Base-by-base conservation (phyloP, 2,329 filamentous ascomycete species). In the Trichoderma brevicompactum region DNA sequence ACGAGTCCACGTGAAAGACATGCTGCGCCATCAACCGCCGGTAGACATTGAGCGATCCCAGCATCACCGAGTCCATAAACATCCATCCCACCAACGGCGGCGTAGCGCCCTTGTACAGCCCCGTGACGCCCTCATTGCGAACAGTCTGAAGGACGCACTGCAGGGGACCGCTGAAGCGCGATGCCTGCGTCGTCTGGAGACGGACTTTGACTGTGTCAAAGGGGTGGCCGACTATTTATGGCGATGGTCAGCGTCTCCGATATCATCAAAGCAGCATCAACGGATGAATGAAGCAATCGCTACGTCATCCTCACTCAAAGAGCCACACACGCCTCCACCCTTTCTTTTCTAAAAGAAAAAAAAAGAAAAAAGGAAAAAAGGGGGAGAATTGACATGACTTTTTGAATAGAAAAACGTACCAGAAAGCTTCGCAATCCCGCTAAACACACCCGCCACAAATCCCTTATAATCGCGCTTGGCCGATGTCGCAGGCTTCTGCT, bases 141-240 rank as follows among this genome's bases (percentile, higher is more conserved):
- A 98, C 70, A 9, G 95, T 99, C 76, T 94, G 89, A 64, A 91
- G 77, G 9, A 97, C 81, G 75, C 95, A 98, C 77, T 97, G 89
- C 38, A 96, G 76, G 0, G 95, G 94, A 0, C 95, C 95, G 69
- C 83, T 83, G 83, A 99, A 99, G 71, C 91, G 92, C 1, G 87
- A 77, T 54, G 85, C 78, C 70, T 90, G 83, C 36, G 92, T 92
- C 2, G 94, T 98, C 77, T 99, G 95, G 17, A 99, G 83, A 38
- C 95, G 92, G 62, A 98, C 94, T 79, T 99, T 99, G 77, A 99
- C 87, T 0, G 95, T 98, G 79, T 99, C 95, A 80, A 99, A 98
- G 28, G 92, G 87, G 73, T 89, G 87, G 66, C 87, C 87, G 73
- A 89, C 84, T 85, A 66, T 12, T 3, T 28, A 3, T 3, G 38